Base-by-base conservation (phyloP, 2,329 filamentous ascomycete genomes). In the Aschersonia sp. region DNA sequence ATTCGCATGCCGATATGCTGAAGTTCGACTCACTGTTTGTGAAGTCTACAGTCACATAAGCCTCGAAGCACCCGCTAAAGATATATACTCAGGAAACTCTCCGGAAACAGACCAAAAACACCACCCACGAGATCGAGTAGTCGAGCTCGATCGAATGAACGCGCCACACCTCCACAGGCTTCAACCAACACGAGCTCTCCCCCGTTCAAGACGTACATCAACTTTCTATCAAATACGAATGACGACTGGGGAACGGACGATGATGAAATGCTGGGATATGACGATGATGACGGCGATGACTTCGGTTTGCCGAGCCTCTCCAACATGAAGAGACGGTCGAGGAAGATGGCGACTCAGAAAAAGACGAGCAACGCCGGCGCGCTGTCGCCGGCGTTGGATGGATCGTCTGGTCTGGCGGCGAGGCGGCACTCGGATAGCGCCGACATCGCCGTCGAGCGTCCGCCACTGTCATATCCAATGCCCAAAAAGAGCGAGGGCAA, bases 1-100 rank as follows among this genome's bases (percentile, higher is more conserved):
- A 98, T 63, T 97, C 92, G 10, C 92, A 98, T 66, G 87, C 91
- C 31, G 89, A 97, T 67, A 87, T 95, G 61, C 74, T 96, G 57
- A 94, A 91, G 65, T 84, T 91, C 59, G 86, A 88, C 59, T 78
- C 81, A 31, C 58, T 91, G 87, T 92, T 75, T 55, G 76, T 65
- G 28, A 40, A 6, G 4, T 20, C 20, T n/a, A 6, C 9, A 4
- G 20, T 42, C 3, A 38, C 35, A 7, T 12, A 38, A 38, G 6
- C 12, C 35, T 12, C 2, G 35, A 7, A 7, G 35, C 35, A 12
- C 35, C 6, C 12, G 35, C 35, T 38, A 43, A 12, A 30, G 12
- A 20, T 30, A 10, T 47, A 28, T 38, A 7, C 12, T 7, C 54
- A 84, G 82, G 58, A 82, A 73, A 56, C 57, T 82, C 43, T 78